A percentile compares a stretch with the other conserved stretches of the same genome.
Conservation (phyloP, 2,329 filamentous ascomycete genomes). For the Nectriaceae sp. region DNA sequence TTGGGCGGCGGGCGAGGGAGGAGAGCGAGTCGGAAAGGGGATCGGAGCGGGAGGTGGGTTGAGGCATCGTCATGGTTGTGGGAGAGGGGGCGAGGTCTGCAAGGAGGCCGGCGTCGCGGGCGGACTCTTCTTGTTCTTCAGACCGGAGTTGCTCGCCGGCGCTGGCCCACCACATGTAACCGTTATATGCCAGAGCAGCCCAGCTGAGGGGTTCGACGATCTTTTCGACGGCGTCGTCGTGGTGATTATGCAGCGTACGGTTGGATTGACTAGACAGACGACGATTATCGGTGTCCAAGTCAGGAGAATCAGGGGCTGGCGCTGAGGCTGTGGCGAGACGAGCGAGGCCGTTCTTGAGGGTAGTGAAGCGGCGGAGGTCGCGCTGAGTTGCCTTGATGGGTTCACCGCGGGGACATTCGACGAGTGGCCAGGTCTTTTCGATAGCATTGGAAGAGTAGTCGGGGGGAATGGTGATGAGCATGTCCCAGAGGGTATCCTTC, state of each 20-base stretch:
- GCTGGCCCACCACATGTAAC: conserved; percentile 90
- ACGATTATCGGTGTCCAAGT: conserved; percentile 27
- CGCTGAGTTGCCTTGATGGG: conserved; percentile 85
- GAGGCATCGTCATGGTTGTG: conserved; percentile 32
- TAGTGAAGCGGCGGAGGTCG: conserved; percentile 78
- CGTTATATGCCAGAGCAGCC: conserved; percentile 76
- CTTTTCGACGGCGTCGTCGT: conserved; percentile 53
- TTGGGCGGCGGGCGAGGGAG: conserved; percentile 42
- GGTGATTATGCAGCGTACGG: conserved; percentile 36
- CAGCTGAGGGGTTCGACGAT: conserved; percentile 66
- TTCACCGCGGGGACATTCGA: conserved; percentile 66
- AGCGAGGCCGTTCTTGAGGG: conserved; percentile 65
- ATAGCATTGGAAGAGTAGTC: conserved; percentile 57
- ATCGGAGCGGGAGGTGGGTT: conserved; percentile 33
- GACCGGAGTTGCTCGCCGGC: conserved; percentile 71
- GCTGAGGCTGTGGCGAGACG: conserved; percentile 40
- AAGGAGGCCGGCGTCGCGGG: conserved; percentile 57
- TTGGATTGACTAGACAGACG: conserved; percentile 30
- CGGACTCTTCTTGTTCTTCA: conserved; percentile 60
- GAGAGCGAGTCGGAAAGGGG: conserved; percentile 46
- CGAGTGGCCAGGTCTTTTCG: conserved; percentile 71
- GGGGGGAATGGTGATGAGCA: conserved; percentile 80
- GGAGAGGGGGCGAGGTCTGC: conserved; percentile 48
- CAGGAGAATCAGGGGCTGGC: conserved; percentile 30
- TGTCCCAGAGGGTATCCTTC: conserved; percentile 85